Evolutionary conservation across 2,329 filamentous ascomycete species (phyloP).

Genomic region (Epicoccum nigrum): DNA sequence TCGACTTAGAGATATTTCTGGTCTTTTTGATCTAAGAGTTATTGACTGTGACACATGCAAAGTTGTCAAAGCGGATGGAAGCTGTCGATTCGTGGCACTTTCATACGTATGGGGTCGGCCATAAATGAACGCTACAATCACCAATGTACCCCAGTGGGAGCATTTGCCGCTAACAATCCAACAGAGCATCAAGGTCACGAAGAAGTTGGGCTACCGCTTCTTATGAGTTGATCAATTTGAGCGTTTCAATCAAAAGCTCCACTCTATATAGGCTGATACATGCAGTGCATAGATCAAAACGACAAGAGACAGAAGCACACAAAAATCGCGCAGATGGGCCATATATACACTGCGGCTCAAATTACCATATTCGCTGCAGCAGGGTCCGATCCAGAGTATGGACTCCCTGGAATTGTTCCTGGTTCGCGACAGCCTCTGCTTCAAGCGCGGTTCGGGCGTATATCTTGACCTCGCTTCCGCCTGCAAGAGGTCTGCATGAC

Average conservation of each 20-base stretch:
- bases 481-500: not conserved
- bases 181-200: not conserved
- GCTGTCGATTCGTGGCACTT: not conserved
- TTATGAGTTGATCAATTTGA: not conserved
- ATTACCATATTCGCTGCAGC: not conserved
- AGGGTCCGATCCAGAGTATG: not conserved
- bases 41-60: not conserved
- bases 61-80: not conserved
- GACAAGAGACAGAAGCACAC: not conserved
- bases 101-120: not conserved
- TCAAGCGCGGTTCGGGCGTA: not conserved
- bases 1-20: no score
- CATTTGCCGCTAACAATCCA: not conserved
- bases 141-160: not conserved
- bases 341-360: not conserved
- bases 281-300: not conserved
- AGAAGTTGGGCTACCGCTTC: not conserved
- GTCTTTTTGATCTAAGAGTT: not conserved
- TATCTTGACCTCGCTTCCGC: not conserved
- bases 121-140: rapidly evolving
- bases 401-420: not conserved
- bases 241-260: not conserved
- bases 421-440: not conserved
- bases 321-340: not conserved
- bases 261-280: not conserved